phyloP scores from a whole-genome alignment of 108 stramenopile genomes.

The Nannochloropsis gaditana region DNA sequence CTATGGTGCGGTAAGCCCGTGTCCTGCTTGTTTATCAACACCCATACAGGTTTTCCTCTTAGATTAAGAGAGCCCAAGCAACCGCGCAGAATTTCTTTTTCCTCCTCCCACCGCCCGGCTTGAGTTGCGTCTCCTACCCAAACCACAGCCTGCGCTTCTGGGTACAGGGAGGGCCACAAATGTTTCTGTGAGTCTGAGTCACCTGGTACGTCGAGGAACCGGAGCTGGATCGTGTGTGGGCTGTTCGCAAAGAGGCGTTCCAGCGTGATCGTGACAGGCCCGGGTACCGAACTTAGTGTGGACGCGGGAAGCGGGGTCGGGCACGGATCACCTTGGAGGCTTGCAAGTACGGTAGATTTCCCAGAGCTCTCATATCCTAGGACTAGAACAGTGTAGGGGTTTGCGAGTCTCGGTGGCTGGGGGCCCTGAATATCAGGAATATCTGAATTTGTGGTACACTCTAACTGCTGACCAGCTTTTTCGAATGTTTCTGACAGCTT shows the following conservation, averaged over 20 bases:
- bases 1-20: background rate
- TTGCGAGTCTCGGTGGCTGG: background rate
- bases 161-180: background rate
- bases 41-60: conserved; percentile 4
- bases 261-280: background rate
- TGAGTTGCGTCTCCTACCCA: background rate
- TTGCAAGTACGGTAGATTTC: background rate
- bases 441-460: background rate
- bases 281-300: background rate
- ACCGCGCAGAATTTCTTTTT: background rate
- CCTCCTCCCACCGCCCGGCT: background rate
- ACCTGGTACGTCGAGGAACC: background rate
- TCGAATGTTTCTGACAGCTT: background rate
- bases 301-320: background rate
- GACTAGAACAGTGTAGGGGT: background rate
- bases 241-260: background rate
- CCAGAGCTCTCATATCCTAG: background rate
- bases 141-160: background rate
- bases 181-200: background rate
- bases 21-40: background rate
- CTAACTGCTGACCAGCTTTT: background rate
- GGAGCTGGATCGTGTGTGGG: background rate
- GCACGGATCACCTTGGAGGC: conserved; percentile 1
- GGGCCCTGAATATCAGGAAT: background rate
- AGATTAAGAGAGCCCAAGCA: background rate